Conservation (phyloP, 179 eudicot genomes). For the Drosera spatulata region DNA sequence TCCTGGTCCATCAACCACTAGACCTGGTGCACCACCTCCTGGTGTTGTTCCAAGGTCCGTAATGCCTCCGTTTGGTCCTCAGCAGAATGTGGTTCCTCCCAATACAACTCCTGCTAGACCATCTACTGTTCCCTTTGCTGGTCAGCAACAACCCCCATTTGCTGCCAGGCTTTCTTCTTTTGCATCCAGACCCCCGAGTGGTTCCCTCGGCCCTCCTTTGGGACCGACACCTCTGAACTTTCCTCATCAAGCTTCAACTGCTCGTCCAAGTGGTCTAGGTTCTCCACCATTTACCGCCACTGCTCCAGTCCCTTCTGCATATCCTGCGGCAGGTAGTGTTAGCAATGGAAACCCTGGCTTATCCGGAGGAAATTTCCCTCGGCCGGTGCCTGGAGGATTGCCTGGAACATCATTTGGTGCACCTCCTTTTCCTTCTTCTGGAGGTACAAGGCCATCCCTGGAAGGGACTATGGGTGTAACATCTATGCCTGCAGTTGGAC, state of each 20-base stretch:
- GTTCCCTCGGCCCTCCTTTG: slow-evolving; percentile 24
- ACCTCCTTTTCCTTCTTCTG: slow-evolving; percentile 30
- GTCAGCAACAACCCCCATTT: slow-evolving; percentile 26
- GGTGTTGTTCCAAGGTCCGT: slow-evolving; percentile 57
- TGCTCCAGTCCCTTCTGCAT: slow-evolving; percentile 27
- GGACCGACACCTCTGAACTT: slow-evolving; percentile 24
- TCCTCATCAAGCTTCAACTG: slow-evolving; percentile 24
- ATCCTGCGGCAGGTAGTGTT: slow-evolving; percentile 21
- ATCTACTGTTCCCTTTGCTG: slow-evolving; percentile 36
- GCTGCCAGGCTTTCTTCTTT: slow-evolving; percentile 44
- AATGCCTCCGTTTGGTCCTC: slow-evolving; percentile 44
- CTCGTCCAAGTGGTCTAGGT: slow-evolving; percentile 45
- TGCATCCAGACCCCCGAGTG: slow-evolving; percentile 30
- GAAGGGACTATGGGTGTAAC: slow-evolving; percentile 32
- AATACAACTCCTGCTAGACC: slow-evolving; percentile 41
- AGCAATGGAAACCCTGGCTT: slow-evolving; percentile 65
- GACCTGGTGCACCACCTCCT: slow-evolving; percentile 76
- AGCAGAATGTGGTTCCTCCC: slow-evolving; percentile 31
- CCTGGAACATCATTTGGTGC: background rate
- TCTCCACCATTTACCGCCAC: slow-evolving; percentile 33
- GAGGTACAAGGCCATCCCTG: slow-evolving; percentile 23
- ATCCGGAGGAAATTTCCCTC: slow-evolving; percentile 35
- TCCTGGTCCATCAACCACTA: slow-evolving; percentile 31
- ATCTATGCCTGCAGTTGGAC: slow-evolving; percentile 23
- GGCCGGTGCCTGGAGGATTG: slow-evolving; percentile 34